Base-by-base conservation (phyloP, 2,329 filamentous ascomycete species). In the Cryphonectria naterciae region DNA sequence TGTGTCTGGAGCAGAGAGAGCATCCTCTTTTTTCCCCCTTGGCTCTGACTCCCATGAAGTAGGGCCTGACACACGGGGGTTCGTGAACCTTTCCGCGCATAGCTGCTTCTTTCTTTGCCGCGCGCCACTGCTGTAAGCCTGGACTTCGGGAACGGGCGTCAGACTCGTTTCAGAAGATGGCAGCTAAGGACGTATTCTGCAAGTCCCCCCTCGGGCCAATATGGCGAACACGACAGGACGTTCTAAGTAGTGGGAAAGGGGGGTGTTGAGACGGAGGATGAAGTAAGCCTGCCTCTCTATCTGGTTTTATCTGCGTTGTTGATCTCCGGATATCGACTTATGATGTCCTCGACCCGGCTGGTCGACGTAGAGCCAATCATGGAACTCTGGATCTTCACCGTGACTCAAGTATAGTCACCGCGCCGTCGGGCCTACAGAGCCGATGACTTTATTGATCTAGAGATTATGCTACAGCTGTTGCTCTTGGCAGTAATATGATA, bases 111-210 rank as follows among this genome's bases (percentile, higher is more conserved):
- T 56, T 32, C 22, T n/a, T 17, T 58, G 25, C 25, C 15, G 54
- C 54, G 28, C 54, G 28, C 54, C 54, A 49, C 19, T 49, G 46
- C 46, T 35, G 5, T 19, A 15, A 58, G 54, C 54, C 25, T 49
- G 13, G 41, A 19, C 22, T 11, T n/a, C 46, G 22, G 8, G 46
- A 49, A n/a, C 22, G 22, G n/a, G 46, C 46, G 46, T 49, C 46
- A 49, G 35, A 52, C 43, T 46, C 11, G 68, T 69, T 69, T 69
- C 68, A 69, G 65, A 54, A 60, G 62, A 37, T 54, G 61, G 54
- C 62, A 69, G 62, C 62, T 60, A n/a, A 69, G 68, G 19, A n/a
- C 22, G 22, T 25, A 41, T 69, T 49, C 52, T 25, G 46, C 11
- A 7, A 11, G 2, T 32, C 3, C 11, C 52, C 13, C 52, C 25